Base-by-base conservation (phyloP, 805 yeast genomes). In the Kluyveromyces nonfermentans region DNA sequence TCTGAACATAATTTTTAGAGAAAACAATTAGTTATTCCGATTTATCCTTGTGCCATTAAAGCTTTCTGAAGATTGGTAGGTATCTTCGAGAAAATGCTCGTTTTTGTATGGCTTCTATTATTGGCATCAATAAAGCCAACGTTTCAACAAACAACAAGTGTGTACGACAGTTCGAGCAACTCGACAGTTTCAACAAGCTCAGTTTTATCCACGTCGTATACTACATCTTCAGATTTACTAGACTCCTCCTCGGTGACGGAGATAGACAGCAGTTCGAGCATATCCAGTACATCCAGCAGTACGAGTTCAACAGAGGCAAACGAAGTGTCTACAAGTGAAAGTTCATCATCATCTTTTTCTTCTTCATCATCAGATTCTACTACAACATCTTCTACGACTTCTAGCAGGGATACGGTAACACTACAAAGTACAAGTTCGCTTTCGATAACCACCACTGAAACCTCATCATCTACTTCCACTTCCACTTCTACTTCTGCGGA, bases 401-500 rank as follows among this genome's bases (percentile, higher is more conserved):
- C 33, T 4, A 19, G 17, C 9, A 14, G 22, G 33, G 22, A 31
- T 19, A 37, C 25, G 14, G 10, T 21, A 19, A 22, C 7, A 5
- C 8, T 31, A 5, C 33, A 15, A n/a, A 20, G 25, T 17, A 40
- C 46, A 21, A 37, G 43, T 2, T 44, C 49, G 7, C 10, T 40
- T 12, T 33, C 43, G 12, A 37, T 40, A 4, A 32, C 44, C 7
- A 41, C 46, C 32, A 46, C 40, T 7, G 19, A 39, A 42, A 19
- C 48, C 1, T 43, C 52, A 10, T 33, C 48, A 7, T 16, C 46
- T n/a, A 32, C 47, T 12, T 43, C 43, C 9, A 46, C 50, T 17
- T 37, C 48, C 18, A 48, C 47, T 35, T 37, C 42, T 21, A 18
- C 30, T 19, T 20, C 22, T 5, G 31, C 42, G 20, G 10, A 16